Percentiles rank a stretch among this genome's conserved stretches.
Evolutionary conservation across 2,329 filamentous ascomycete genomes (phyloP).

Genomic region (Beauveria australis): DNA sequence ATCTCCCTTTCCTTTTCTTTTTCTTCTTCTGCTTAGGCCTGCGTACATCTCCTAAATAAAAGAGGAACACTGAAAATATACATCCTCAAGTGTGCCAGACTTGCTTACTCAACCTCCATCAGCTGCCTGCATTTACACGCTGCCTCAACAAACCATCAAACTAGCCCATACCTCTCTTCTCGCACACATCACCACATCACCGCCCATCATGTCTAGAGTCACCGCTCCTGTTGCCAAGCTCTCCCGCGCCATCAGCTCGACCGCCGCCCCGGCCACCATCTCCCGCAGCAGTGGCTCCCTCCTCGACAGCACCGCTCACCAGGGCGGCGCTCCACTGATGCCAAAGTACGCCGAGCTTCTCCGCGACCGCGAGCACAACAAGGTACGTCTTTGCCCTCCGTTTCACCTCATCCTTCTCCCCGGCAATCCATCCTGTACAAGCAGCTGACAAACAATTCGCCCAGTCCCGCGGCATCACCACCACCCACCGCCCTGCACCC

Average conservation of each 20-base stretch:
- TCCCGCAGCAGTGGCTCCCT: conserved; percentile 26
- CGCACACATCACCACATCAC: neutral
- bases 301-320: conserved; percentile 26
- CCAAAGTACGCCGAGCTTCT: conserved; percentile 41
- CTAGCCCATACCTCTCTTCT: neutral
- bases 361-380: conserved; percentile 32
- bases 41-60: neutral
- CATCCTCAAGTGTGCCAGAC: neutral
- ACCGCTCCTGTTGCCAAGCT: conserved; percentile 42
- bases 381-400: conserved; percentile 27
- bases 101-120: neutral
- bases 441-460: neutral
- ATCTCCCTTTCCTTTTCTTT: neutral
- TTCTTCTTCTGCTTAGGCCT: neutral
- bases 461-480: conserved; percentile 34
- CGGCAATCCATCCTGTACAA: neutral
- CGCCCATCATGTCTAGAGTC: conserved; percentile 38
- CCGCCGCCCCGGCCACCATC: conserved; percentile 28
- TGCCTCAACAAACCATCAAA: neutral
- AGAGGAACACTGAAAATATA: neutral
- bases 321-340: conserved; percentile 31
- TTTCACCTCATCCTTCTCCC: neutral
- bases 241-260: conserved; percentile 32
- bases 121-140: neutral
- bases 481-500: conserved; percentile 39